These are phyloP conservation scores for Phlegmacium glaucopus DNA, from an alignment of 768 basidiomycete species.

Conservation along the genomic window DNA sequence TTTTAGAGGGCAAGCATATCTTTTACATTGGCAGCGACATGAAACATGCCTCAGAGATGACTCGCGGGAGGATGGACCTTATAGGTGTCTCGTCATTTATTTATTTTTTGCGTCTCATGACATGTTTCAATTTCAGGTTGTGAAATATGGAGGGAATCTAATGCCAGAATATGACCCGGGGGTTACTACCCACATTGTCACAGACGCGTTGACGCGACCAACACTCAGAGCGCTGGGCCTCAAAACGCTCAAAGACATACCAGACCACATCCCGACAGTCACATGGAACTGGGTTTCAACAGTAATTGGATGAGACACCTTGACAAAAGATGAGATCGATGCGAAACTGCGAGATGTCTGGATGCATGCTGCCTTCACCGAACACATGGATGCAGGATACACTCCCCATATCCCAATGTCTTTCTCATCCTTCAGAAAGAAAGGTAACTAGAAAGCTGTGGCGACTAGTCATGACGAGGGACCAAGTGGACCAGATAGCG, in stretches of 20 bases:
- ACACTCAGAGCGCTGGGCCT: constrained; percentile 46
- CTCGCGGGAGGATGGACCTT: constrained; percentile 55
- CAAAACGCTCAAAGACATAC: constrained; percentile 52
- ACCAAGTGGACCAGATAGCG: not conserved
- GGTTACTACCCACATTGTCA: constrained; percentile 66
- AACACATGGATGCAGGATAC: constrained; percentile 46
- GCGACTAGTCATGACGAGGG: constrained; percentile 1
- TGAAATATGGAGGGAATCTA: constrained; percentile 60
- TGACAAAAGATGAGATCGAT: constrained; percentile 24
- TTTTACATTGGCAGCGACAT: constrained; percentile 61
- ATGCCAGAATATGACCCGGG: constrained; percentile 53
- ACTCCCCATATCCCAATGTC: constrained; percentile 11
- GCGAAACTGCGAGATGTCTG: constrained; percentile 33
- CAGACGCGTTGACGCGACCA: constrained; percentile 32
- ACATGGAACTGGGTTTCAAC: constrained; percentile 60
- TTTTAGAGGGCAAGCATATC: constrained; percentile 51
- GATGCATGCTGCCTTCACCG: constrained; percentile 43
- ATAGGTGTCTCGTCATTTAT: constrained; percentile 36
- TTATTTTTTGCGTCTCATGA: constrained; percentile 3
- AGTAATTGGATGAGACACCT: constrained; percentile 26
- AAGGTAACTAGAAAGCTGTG: constrained; percentile 23
- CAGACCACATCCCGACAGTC: constrained; percentile 60
- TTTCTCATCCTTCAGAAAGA: constrained; percentile 14
- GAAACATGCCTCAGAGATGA: constrained; percentile 45
- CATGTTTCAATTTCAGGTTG: constrained; percentile 41